These are phyloP conservation scores for Aspergillus leporis DNA, from an alignment of 495 filamentous ascomycete species.

Conservation along the genomic window DNA sequence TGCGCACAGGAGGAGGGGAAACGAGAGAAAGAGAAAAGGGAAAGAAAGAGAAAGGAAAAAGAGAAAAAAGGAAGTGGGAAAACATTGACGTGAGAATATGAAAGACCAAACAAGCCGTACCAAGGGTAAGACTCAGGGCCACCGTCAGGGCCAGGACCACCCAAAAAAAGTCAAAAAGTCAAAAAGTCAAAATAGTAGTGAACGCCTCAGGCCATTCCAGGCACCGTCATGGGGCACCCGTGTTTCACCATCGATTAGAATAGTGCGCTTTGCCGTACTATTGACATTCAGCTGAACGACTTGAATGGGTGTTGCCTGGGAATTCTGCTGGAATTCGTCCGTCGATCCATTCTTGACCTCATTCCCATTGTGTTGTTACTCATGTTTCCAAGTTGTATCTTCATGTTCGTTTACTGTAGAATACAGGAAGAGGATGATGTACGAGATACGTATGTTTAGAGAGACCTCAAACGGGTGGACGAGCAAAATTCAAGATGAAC, in stretches of 20 bases:
- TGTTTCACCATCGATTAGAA: background rate
- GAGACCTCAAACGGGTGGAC: no score
- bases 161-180: background rate
- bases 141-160: background rate
- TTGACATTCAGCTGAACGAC: background rate
- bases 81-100: background rate
- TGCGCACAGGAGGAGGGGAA: background rate
- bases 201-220: background rate
- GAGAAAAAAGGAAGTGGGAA: conserved; percentile 2
- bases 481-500: background rate
- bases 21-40: background rate
- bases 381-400: no score
- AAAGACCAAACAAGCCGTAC: background rate
- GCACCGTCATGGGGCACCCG: background rate
- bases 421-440: no score
- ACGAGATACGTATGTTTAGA: no score
- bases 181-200: background rate
- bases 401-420: no score
- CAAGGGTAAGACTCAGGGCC: background rate
- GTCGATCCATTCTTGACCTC: background rate
- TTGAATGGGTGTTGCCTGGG: background rate
- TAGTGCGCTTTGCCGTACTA: background rate
- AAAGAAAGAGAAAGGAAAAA: background rate
- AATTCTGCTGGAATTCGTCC: background rate
- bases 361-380: background rate